These are phyloP conservation scores for Talaromyces nanjingensis DNA, from an alignment of 495 filamentous ascomycete genomes.

Conservation along the genomic window DNA sequence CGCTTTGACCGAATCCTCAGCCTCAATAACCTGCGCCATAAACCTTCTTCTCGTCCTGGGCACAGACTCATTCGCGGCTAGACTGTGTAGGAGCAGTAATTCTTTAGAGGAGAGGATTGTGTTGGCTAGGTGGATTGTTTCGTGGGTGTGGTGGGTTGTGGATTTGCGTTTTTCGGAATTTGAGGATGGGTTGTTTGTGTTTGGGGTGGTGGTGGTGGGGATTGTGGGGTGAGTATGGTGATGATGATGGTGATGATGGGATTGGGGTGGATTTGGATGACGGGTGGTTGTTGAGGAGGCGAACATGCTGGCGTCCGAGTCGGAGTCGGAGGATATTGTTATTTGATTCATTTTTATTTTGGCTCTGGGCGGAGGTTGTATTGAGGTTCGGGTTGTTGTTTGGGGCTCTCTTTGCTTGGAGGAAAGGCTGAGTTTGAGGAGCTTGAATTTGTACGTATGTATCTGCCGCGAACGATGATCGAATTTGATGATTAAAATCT, in stretches of 20 bases:
- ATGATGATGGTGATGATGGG: neutral
- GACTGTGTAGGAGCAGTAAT: constrained; percentile 27
- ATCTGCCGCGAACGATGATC: too few relatives aligned
- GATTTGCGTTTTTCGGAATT: neutral
- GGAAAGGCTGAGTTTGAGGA: neutral
- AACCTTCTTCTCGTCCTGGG: constrained; percentile 36
- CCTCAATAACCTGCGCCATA: constrained; percentile 26
- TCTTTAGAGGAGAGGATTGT: constrained; percentile 30
- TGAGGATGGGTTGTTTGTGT: neutral
- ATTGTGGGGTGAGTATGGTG: neutral
- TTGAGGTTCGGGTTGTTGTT: neutral
- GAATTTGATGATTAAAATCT: too few relatives aligned
- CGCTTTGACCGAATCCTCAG: constrained; percentile 17
- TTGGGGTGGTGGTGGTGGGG: neutral
- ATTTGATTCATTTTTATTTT: neutral
- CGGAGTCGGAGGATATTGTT: neutral
- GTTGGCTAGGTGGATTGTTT: constrained; percentile 31
- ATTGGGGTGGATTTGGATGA: constrained; percentile 12
- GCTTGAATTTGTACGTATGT: too few relatives aligned
- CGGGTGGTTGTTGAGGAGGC: constrained; percentile 1
- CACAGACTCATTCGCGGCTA: constrained; percentile 31
- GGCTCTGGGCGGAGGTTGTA: neutral
- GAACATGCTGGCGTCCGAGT: neutral
- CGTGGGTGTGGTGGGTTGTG: constrained; percentile 12
- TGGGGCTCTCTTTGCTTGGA: neutral